A percentile compares a stretch with the other conserved stretches of the same genome.
These are phyloP conservation scores for Mucor velutinosus DNA, from an alignment of 371 early-diverging fungal genomes.

Conservation along the genomic window DNA sequence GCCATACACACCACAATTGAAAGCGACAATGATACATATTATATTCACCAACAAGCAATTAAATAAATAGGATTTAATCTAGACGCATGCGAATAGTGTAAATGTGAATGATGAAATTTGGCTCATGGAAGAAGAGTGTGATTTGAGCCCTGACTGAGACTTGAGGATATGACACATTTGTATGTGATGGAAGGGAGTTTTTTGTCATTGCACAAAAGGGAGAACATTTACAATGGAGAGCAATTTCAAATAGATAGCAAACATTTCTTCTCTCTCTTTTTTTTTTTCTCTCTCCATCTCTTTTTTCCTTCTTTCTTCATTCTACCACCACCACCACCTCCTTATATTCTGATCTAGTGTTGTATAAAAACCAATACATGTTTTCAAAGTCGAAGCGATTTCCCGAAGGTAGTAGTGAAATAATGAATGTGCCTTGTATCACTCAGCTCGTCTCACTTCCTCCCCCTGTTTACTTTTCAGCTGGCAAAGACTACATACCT, in stretches of 20 bases:
- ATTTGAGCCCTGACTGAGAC: not conserved
- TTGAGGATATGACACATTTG: not conserved
- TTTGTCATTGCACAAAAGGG: not conserved
- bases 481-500: slow-evolving; percentile 41
- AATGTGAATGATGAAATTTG: not conserved
- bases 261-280: not conserved
- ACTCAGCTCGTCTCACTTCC: not conserved
- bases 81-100: not conserved
- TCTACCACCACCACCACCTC: not conserved
- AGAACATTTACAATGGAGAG: not conserved
- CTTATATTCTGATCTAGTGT: slow-evolving; percentile 4
- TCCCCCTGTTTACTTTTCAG: slow-evolving; percentile 18
- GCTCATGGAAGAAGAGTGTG: not conserved
- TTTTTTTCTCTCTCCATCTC: not conserved
- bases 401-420: slow-evolving; percentile 31
- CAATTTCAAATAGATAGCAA: not conserved
- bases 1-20: not conserved
- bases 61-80: not conserved
- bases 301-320: not conserved
- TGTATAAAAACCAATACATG: slow-evolving; percentile 18
- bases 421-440: not conserved
- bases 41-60: not conserved
- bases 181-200: not conserved
- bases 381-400: slow-evolving; percentile 50
- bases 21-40: not conserved